Base-by-base conservation (phyloP, 306 rosid species). In the Vigna trinervia region DNA sequence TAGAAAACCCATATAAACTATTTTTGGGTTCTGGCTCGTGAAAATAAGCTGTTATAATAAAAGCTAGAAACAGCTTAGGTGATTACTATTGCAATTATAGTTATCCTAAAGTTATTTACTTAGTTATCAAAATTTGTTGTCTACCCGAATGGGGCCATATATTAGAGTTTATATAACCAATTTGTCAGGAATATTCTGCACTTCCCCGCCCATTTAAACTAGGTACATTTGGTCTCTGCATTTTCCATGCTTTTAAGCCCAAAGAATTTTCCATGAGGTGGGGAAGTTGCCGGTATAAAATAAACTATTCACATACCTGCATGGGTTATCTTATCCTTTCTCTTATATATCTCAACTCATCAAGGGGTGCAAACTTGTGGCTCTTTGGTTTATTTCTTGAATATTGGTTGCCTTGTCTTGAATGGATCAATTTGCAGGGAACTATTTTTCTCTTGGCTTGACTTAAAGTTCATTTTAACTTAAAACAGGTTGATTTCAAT, bases 401-500 rank as follows among this genome's bases (percentile, higher is more conserved):
- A 48, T 51, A 28, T 58, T 73, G 80, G 30, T 74, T 41, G 41
- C 47, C 20, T 48, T n/a, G 47, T 81, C 80, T 70, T 64, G 23
- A 72, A 53, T 38, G 23, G 48, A 61, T 20, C 67, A 72, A 20
- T 59, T 46, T 47, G 46, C 54, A 14, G 54, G 20, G 43, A 63
- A 30, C 22, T 57, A 45, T 74, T 85, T 72, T 65, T 20, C 57
- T 45, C 9, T 45, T 54, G 57, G 74, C 59, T 28, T 78, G 50
- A 36, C 80, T 59, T 32, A 34, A 61, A 45, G 8, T 17, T 74
- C 22, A 38, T 45, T 69, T 15, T 20, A 69, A 66, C 64, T 69
- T 36, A 7, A 83, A 41, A 22, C 97, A 95, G 98, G 98, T 95
- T 69, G 98, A 92, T 82, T 95, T 95, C 77, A 95, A 92, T 80